A percentile compares a stretch with the other conserved stretches of the same genome.
Conservation (phyloP, 2,329 filamentous ascomycete species). For the Pezicula carpinea region DNA sequence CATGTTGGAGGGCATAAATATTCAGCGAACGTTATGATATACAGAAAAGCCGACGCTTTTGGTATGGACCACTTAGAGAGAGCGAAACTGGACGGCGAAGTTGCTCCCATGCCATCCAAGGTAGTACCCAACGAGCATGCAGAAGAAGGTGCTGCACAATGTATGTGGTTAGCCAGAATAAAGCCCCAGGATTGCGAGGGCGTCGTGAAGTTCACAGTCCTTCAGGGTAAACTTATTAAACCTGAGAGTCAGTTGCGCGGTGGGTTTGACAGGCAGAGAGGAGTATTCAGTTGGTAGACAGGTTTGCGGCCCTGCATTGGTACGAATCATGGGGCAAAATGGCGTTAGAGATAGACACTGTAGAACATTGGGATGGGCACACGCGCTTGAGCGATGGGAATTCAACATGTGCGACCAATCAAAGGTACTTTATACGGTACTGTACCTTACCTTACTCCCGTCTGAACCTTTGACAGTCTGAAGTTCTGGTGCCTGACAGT, state of each 20-base stretch:
- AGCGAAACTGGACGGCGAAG: conserved; percentile 28
- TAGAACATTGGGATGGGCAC: too few species aligned
- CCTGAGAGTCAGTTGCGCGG: conserved; percentile 79
- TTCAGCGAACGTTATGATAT: conserved; percentile 89
- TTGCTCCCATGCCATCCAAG: conserved; percentile 25
- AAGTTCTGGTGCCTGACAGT: too few species aligned
- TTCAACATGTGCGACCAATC: too few species aligned
- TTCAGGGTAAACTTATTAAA: conserved; percentile 94
- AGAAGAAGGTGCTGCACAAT: conserved; percentile 67
- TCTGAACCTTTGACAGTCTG: too few species aligned
- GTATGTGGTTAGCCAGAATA: conserved; percentile 87
- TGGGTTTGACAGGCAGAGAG: conserved; percentile 80
- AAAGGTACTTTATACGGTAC: too few species aligned
- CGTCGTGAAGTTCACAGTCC: conserved; percentile 78
- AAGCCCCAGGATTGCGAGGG: conserved; percentile 89
- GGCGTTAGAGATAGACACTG: too few species aligned
- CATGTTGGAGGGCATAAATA: conserved; percentile 98
- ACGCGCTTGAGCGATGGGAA: too few species aligned
- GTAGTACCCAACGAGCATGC: conserved; percentile 23
- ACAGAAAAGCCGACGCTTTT: conserved; percentile 49
- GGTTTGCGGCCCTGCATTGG: neutral
- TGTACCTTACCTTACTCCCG: too few species aligned
- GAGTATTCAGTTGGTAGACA: conserved; percentile 77
- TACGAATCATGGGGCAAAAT: too few species aligned
- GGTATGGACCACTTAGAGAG: conserved; percentile 25